A percentile compares a stretch with the other conserved stretches of the same genome.
Evolutionary conservation across 1,139 yeast species (phyloP).

Genomic region (Geotrichum reessii): DNA sequence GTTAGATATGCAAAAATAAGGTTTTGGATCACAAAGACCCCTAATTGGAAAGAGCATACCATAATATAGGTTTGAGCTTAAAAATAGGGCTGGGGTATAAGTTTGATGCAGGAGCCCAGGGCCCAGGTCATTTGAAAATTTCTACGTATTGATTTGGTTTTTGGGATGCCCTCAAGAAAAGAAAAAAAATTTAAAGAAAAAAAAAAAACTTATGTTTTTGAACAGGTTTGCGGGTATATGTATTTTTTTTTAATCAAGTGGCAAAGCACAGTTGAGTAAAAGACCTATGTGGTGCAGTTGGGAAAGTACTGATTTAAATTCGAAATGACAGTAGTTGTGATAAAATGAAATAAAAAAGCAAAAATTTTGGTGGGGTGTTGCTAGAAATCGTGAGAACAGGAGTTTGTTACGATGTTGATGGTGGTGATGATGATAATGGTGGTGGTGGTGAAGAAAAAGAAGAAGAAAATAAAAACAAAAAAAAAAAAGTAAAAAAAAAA

Average conservation of each 20-base stretch:
- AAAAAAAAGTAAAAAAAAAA: neutral
- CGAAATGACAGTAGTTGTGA: no score
- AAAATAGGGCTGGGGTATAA: neutral
- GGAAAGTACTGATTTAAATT: neutral
- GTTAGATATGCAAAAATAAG: neutral
- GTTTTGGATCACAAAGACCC: conserved; percentile 5
- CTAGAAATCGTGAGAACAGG: neutral
- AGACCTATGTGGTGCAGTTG: neutral
- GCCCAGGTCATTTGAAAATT: neutral
- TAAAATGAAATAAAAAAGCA: neutral
- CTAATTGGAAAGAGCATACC: neutral
- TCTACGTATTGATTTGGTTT: neutral
- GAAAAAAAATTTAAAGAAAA: neutral
- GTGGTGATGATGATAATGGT: neutral
- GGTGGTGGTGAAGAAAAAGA: conserved; percentile 1
- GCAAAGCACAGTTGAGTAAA: neutral
- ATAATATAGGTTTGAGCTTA: neutral
- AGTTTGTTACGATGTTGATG: neutral
- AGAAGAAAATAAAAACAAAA: conserved; percentile 5
- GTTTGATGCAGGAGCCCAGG: neutral
- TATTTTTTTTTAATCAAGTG: no score
- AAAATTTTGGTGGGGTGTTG: neutral
- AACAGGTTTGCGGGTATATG: neutral
- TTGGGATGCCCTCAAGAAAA: neutral
- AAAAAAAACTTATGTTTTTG: conserved; percentile 1